Base-by-base conservation (phyloP, 2,329 filamentous ascomycete genomes). In the Trichophyton simii region DNA sequence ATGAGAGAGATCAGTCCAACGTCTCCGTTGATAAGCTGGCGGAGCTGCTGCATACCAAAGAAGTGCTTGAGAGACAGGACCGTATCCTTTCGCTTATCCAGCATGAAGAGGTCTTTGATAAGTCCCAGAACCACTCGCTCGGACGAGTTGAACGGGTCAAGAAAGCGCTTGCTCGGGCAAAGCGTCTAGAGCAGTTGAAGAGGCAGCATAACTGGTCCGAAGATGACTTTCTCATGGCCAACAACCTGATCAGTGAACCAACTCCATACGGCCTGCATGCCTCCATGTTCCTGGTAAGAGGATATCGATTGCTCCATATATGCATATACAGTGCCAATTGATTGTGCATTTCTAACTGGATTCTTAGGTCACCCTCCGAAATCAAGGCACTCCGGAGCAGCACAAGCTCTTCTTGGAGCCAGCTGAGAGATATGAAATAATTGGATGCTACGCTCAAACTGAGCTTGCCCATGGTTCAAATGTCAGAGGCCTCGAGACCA, bases 371-470 rank as follows among this genome's bases (percentile, higher is more conserved):
- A 90, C 87, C 0, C 78, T 90, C 36, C 78, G 81, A 31, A 86
- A 87, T 66, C 88, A 91, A 76, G 83, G 84, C 31, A 88, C 83
- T 3, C 81, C 86, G 0, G 86, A 87, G 69, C 88, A 91, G 71
- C 84, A 87, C 67, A 83, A 87, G 71, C 77, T 84, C 62, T 91
- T 88, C 77, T 79, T 89, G 38, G 82, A 87, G 69, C 82, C 78
- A 42, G 87, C 87, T 0, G 77, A 83, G 66, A 81, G 81, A 48
- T 90, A 89, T 74, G 78, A 89, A 69, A 83, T 84, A 68, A 87
- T 90, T 66, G 88, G 88, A 60, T 91, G 87, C 69, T 91, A 91
- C 68, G 87, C 87, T 6, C 88, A 91, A 73, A 91, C 88, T 0
- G 88, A 91, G 73, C 76, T 91, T 46, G 88, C 88, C 18, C 88